Conservation (phyloP, 768 basidiomycete species). For the Holtermannia corniformis region DNA sequence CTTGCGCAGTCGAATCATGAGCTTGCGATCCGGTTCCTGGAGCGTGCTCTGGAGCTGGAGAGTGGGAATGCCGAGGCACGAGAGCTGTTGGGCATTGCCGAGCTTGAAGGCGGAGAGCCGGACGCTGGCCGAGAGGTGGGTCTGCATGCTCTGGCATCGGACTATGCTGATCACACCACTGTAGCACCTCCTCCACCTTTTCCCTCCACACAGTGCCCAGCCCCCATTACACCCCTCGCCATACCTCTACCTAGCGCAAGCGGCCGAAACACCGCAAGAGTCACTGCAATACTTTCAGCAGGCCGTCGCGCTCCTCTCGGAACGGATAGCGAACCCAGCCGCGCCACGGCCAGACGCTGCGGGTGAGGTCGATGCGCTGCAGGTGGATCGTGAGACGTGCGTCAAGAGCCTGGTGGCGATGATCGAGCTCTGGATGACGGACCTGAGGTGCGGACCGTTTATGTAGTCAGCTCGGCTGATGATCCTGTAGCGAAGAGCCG, state of each 20-base stretch:
- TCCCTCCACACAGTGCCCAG: conserved; percentile 43
- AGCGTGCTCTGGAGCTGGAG: conserved; percentile 58
- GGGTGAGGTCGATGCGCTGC: conserved; percentile 44
- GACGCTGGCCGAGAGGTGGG: conserved; percentile 61
- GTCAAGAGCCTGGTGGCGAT: conserved; percentile 75
- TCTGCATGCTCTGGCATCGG: conserved; percentile 2
- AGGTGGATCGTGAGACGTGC: conserved; percentile 55
- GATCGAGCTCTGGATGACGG: conserved; percentile 96
- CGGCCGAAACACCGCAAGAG: conserved; percentile 61
- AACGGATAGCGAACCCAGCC: not conserved
- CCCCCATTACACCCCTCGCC: conserved; percentile 57
- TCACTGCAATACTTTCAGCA: conserved; percentile 66
- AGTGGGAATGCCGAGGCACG: conserved; percentile 57
- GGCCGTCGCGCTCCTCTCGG: conserved; percentile 40
- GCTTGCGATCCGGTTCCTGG: conserved; percentile 63
- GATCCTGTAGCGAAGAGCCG: conserved; percentile 57
- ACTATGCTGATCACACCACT: not conserved
- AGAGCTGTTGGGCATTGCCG: conserved; percentile 69
- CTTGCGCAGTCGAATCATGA: conserved; percentile 77
- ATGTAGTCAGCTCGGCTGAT: not conserved
- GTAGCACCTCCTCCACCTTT: conserved; percentile 56
- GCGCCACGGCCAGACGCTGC: conserved; percentile 9
- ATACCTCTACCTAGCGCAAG: conserved; percentile 81
- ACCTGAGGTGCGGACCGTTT: conserved; percentile 58
- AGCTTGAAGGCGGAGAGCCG: conserved; percentile 69